Evolutionary conservation across 2,329 filamentous ascomycete species (phyloP).

Genomic region (Massarina eburnea): DNA sequence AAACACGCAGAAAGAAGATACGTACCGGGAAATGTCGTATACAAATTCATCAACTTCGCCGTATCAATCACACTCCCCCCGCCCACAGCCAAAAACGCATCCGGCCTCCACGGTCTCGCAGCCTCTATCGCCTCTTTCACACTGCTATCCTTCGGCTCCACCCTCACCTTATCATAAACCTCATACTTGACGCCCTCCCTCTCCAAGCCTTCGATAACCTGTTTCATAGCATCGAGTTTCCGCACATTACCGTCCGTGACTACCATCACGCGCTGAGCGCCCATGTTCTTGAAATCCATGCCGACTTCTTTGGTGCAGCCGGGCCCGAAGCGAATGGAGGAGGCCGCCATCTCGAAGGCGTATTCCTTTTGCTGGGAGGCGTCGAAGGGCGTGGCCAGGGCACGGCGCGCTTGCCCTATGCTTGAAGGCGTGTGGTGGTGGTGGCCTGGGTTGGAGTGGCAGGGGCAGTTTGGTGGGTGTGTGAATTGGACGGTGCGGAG

Average conservation of each 20-base stretch:
- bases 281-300: conserved; percentile 95
- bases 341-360: conserved; percentile 98
- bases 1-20: not conserved
- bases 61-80: conserved; percentile 97
- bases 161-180: conserved; percentile 76
- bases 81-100: conserved; percentile 89
- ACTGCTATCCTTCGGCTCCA: conserved; percentile 94
- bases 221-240: conserved; percentile 84
- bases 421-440: conserved; percentile 58
- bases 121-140: conserved; percentile 89
- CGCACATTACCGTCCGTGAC: conserved; percentile 85
- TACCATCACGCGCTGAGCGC: conserved; percentile 82
- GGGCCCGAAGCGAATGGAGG: conserved; percentile 88
- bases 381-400: conserved; percentile 76
- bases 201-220: conserved; percentile 78
- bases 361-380: conserved; percentile 82
- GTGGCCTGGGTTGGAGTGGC: conserved; percentile 86
- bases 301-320: conserved; percentile 94
- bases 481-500: conserved; percentile 89
- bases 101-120: conserved; percentile 75
- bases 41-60: conserved; percentile 97
- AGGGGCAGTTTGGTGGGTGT: conserved; percentile 90
- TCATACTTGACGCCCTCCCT: conserved; percentile 77
- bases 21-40: conserved; percentile 72
- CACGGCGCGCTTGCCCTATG: conserved; percentile 56